These are phyloP conservation scores for Umbilicaria muhlenbergii DNA, from an alignment of 495 filamentous ascomycete species.

Conservation along the genomic window DNA sequence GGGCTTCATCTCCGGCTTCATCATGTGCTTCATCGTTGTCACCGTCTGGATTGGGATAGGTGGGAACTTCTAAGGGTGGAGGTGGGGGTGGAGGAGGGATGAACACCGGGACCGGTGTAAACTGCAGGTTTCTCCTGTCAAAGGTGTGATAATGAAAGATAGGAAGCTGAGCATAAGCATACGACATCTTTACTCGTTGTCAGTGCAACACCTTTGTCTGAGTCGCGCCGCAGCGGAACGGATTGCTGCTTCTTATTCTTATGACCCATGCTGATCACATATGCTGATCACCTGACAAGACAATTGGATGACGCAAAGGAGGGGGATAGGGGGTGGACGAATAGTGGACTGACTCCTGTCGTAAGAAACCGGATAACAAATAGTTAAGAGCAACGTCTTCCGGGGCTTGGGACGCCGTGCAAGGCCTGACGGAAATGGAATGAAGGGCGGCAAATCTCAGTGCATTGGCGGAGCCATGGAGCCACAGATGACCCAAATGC, in stretches of 20 bases:
- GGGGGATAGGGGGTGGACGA: not conserved
- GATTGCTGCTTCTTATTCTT: not conserved
- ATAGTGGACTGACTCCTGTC: not conserved
- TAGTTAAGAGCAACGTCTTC: too few species aligned
- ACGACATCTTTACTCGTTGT: slow-evolving; percentile 21
- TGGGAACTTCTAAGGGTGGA: slow-evolving; percentile 13
- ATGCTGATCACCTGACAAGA: not conserved
- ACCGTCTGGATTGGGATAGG: slow-evolving; percentile 13
- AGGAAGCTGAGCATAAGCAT: slow-evolving; percentile 29
- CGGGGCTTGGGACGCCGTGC: too few species aligned
- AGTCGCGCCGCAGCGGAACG: slow-evolving; percentile 10
- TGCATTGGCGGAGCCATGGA: too few species aligned
- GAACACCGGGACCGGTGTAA: slow-evolving; percentile 22
- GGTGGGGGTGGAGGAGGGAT: slow-evolving; percentile 14
- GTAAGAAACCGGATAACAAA: not conserved
- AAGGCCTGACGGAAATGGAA: too few species aligned
- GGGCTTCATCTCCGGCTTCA: slow-evolving; percentile 12
- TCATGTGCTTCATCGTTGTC: slow-evolving; percentile 13
- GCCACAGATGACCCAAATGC: too few species aligned
- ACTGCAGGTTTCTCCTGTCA: slow-evolving; percentile 21
- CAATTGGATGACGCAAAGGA: not conserved
- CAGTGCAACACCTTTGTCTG: slow-evolving; percentile 18
- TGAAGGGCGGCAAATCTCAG: too few species aligned
- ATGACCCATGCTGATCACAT: not conserved
- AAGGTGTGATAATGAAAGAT: slow-evolving; percentile 24